A percentile compares a stretch with the other conserved stretches of the same genome.
Conservation (phyloP, 805 yeast genomes). For the Lachancea sp. region DNA sequence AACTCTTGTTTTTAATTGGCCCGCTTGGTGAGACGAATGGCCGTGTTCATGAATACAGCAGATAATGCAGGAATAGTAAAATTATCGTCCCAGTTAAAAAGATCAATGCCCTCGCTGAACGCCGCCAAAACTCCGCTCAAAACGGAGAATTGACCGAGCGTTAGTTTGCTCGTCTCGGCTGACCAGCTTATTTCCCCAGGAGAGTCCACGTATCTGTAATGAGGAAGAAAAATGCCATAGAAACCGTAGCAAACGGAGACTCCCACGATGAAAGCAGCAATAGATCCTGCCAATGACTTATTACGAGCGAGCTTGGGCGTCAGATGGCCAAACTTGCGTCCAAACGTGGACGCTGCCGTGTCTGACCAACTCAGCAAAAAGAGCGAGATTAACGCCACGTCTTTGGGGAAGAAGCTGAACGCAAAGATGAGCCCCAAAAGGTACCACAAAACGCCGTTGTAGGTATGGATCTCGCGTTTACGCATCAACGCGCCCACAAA, state of each 20-base stretch:
- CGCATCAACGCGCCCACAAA: slow-evolving; percentile 79
- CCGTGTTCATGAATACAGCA: slow-evolving; percentile 52
- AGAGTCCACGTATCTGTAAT: slow-evolving; percentile 45
- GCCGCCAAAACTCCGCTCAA: slow-evolving; percentile 79
- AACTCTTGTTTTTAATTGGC: neutral
- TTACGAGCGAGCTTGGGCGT: slow-evolving; percentile 70
- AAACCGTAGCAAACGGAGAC: slow-evolving; percentile 54
- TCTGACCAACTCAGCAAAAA: slow-evolving; percentile 92
- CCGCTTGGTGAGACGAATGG: slow-evolving; percentile 31
- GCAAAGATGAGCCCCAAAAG: slow-evolving; percentile 71
- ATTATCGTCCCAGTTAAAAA: slow-evolving; percentile 81
- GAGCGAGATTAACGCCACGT: slow-evolving; percentile 69
- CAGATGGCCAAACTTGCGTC: slow-evolving; percentile 75
- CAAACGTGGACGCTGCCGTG: slow-evolving; percentile 92
- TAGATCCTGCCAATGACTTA: slow-evolving; percentile 85
- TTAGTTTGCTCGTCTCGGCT: slow-evolving; percentile 50
- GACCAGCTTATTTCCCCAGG: slow-evolving; percentile 63
- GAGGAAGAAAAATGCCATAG: slow-evolving; percentile 70
- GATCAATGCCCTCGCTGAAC: slow-evolving; percentile 74
- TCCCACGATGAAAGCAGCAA: slow-evolving; percentile 80
- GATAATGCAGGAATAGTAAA: slow-evolving; percentile 89
- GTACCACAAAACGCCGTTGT: slow-evolving; percentile 88
- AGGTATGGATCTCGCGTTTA: slow-evolving; percentile 62
- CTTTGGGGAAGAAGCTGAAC: slow-evolving; percentile 67
- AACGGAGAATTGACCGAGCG: slow-evolving; percentile 47